Conservation (phyloP, 1,139 yeast species). For the Scheffersomyces lignicola region DNA sequence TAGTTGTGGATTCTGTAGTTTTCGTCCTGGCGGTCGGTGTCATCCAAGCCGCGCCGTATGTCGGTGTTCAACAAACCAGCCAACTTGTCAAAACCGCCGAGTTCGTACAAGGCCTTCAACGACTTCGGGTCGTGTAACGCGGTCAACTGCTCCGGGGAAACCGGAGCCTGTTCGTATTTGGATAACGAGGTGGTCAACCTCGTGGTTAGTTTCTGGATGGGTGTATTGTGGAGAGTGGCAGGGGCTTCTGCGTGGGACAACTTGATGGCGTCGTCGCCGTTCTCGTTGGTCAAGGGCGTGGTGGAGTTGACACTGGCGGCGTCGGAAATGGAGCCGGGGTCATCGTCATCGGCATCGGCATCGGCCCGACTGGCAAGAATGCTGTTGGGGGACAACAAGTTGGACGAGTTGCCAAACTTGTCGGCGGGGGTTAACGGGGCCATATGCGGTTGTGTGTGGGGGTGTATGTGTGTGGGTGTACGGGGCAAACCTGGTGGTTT, state of each 20-base stretch:
- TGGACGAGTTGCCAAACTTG: constrained; percentile 1
- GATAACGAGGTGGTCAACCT: constrained; percentile 8
- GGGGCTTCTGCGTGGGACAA: constrained; percentile 2
- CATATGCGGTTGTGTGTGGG: constrained; percentile 4
- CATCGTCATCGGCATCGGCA: constrained; percentile 10
- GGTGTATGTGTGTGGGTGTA: no score
- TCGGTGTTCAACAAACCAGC: constrained; percentile 38
- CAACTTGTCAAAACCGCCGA: constrained; percentile 44
- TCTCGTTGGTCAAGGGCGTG: constrained; percentile 13
- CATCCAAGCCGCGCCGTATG: constrained; percentile 42
- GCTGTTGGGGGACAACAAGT: neutral
- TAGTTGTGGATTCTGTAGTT: constrained; percentile 45
- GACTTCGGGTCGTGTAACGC: constrained; percentile 58
- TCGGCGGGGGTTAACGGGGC: constrained; percentile 9
- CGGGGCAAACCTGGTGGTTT: no score
- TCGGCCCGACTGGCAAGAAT: constrained; percentile 4
- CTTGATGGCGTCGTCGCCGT: neutral
- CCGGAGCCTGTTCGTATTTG: constrained; percentile 6
- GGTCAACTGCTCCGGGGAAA: constrained; percentile 31
- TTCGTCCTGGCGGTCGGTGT: constrained; percentile 25
- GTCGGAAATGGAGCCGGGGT: constrained; percentile 1
- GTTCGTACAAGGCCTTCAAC: constrained; percentile 30
- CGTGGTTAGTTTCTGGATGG: constrained; percentile 8
- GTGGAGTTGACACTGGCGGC: constrained; percentile 10
- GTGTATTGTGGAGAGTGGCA: constrained; percentile 3